Evolutionary conservation across 2,329 filamentous ascomycete genomes (phyloP).

Genomic region (Tolypocladium capitatum): DNA sequence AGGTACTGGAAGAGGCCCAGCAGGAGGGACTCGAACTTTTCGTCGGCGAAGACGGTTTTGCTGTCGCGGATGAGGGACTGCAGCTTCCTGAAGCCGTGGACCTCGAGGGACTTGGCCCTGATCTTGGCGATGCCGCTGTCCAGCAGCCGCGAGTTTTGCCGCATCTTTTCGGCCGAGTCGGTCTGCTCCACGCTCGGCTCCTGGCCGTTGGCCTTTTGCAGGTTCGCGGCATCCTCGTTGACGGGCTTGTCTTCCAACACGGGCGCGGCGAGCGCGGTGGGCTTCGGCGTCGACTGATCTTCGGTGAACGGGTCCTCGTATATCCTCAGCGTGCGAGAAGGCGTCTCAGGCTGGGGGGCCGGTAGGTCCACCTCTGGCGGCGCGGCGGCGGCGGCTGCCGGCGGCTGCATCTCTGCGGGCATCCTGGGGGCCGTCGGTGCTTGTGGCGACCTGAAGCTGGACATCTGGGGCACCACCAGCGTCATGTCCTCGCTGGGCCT

Average conservation of each 20-base stretch:
- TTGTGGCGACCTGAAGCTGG: conserved; percentile 20
- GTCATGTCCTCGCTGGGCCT: conserved; percentile 40
- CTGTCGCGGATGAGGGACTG: conserved; percentile 61
- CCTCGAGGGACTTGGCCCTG: conserved; percentile 58
- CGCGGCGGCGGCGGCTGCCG: conserved; percentile 1
- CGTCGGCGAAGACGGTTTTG: conserved; percentile 48
- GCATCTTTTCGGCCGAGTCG: conserved; percentile 33
- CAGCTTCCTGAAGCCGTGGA: conserved; percentile 67
- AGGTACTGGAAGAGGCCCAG: conserved; percentile 59
- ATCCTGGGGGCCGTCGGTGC: conserved; percentile 4
- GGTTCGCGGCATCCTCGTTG: conserved; percentile 37
- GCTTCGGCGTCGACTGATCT: conserved; percentile 32
- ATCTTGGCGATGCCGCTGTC: conserved; percentile 65
- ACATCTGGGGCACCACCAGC: conserved; percentile 35
- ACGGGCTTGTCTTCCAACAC: conserved; percentile 48
- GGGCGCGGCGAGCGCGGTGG: conserved; percentile 29
- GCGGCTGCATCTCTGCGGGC: conserved; percentile 3
- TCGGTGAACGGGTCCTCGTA: conserved; percentile 50
- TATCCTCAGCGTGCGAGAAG: conserved; percentile 34
- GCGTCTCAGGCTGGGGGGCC: conserved; percentile 9
- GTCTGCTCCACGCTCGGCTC: conserved; percentile 8
- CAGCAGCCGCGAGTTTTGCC: conserved; percentile 49
- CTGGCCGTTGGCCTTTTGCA: conserved; percentile 14
- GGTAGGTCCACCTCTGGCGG: conserved; percentile 3
- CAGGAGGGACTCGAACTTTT: conserved; percentile 56